A percentile compares a stretch with the other conserved stretches of the same genome.
These are phyloP conservation scores for Exserohilum turcica DNA, from an alignment of 2,329 filamentous ascomycete species.

Conservation along the genomic window DNA sequence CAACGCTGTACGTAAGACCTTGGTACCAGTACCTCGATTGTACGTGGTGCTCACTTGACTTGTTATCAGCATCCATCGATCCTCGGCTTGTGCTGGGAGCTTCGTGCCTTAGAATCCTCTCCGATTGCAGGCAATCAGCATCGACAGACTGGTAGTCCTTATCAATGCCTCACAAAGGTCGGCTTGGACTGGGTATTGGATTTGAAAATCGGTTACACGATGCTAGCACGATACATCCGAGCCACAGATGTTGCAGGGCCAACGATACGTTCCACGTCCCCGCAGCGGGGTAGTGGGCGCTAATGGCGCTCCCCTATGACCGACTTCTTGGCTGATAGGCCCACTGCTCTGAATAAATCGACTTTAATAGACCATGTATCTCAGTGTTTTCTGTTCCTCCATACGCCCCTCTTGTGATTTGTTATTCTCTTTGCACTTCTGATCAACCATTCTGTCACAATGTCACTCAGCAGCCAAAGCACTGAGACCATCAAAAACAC, in stretches of 20 bases:
- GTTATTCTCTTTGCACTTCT: background rate
- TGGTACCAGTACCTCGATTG: background rate
- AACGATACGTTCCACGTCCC: background rate
- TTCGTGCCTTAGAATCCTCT: too few relatives aligned
- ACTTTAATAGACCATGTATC: background rate
- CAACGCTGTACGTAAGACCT: background rate
- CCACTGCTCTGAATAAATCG: background rate
- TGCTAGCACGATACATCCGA: background rate
- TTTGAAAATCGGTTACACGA: background rate
- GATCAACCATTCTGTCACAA: constrained; percentile 11
- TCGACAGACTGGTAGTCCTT: background rate
- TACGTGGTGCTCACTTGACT: background rate
- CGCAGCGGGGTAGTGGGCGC: constrained; percentile 7
- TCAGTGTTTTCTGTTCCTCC: background rate
- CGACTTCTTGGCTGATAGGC: background rate
- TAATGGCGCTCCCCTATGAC: background rate
- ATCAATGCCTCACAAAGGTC: background rate
- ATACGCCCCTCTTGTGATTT: background rate
- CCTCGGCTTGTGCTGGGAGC: too few relatives aligned
- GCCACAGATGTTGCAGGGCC: background rate
- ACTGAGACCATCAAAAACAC: constrained; percentile 44
- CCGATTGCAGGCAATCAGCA: background rate
- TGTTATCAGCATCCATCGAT: background rate
- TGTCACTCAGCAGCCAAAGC: constrained; percentile 41
- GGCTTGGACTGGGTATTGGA: background rate